Conservation (phyloP, 2,329 filamentous ascomycete species). For the Penicillium sp. region DNA sequence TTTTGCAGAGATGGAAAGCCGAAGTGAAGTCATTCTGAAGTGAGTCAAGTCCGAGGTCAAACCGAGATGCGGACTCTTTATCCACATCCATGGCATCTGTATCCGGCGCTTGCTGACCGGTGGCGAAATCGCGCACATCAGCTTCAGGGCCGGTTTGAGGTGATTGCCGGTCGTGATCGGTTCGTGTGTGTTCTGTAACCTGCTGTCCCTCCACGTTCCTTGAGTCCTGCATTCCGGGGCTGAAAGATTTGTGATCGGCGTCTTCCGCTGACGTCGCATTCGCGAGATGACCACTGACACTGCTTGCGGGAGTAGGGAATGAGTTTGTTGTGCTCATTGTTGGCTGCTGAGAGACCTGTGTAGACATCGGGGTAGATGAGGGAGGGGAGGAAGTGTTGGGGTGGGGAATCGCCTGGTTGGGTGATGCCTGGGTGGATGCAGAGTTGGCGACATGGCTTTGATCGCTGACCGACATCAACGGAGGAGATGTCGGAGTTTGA, state of each 20-base stretch:
- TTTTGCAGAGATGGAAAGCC: constrained; percentile 52
- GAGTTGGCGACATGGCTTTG: constrained; percentile 51
- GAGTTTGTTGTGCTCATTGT: constrained; percentile 42
- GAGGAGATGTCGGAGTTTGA: constrained; percentile 45
- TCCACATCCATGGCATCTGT: constrained; percentile 44
- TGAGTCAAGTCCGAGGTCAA: constrained; percentile 40
- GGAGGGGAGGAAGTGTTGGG: constrained; percentile 43
- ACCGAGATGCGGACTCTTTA: constrained; percentile 22
- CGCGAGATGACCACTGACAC: constrained; percentile 39
- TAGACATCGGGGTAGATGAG: constrained; percentile 45
- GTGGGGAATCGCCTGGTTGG: constrained; percentile 45
- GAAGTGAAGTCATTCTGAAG: constrained; percentile 48
- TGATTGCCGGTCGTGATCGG: constrained; percentile 37
- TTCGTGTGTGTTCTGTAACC: constrained; percentile 31
- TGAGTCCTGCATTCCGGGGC: constrained; percentile 22
- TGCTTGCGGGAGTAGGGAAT: constrained; percentile 49
- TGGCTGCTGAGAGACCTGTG: constrained; percentile 44
- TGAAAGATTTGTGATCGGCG: constrained; percentile 36
- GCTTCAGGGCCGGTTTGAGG: constrained; percentile 15
- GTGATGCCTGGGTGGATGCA: constrained; percentile 47
- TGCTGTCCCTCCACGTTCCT: constrained; percentile 23
- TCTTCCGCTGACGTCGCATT: constrained; percentile 36
- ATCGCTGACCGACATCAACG: constrained; percentile 53
- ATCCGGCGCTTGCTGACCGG: constrained; percentile 17
- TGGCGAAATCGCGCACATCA: constrained; percentile 23